Percentiles rank a stretch among this genome's conserved stretches.
Conservation (phyloP, 2,329 filamentous ascomycete species). For the Cadophora gregata region DNA sequence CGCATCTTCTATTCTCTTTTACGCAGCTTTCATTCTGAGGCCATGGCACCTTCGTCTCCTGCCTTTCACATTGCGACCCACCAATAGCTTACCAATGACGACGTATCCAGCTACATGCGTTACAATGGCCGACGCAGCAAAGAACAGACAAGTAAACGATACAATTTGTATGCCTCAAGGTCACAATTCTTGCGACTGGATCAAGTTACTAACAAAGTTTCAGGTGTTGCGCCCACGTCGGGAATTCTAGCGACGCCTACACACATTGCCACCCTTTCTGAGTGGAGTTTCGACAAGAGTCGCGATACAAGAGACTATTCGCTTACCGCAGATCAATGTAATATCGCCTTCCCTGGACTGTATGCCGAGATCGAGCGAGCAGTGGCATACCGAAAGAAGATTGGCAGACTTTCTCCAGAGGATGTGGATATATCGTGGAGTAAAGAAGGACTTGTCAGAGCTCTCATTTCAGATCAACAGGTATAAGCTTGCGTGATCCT, state of each 20-base stretch:
- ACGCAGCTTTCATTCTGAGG: not conserved
- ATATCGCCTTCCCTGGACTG: slow-evolving; percentile 19
- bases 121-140: not conserved
- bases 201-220: not conserved
- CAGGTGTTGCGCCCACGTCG: not conserved
- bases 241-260: not conserved
- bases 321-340: slow-evolving; percentile 17
- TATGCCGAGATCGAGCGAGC: slow-evolving; percentile 29
- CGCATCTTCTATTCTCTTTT: not conserved
- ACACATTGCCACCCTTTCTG: not conserved
- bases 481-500: slow-evolving; percentile 16
- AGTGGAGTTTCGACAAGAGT: slow-evolving; percentile 12
- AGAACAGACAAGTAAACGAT: not conserved
- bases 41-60: not conserved
- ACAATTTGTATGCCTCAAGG: not conserved
- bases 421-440: slow-evolving; percentile 28
- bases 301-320: slow-evolving; percentile 18
- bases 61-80: not conserved
- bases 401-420: slow-evolving; percentile 10
- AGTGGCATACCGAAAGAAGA: slow-evolving; percentile 18
- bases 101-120: not conserved
- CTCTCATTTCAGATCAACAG: slow-evolving; percentile 32
- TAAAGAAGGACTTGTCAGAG: slow-evolving; percentile 24
- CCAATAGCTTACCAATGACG: not conserved
- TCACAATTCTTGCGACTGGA: not conserved